A percentile compares a stretch with the other conserved stretches of the same genome.
phyloP scores from a whole-genome alignment of 1,284 basidiomycete species.

The Sanghuangporus baumii region DNA sequence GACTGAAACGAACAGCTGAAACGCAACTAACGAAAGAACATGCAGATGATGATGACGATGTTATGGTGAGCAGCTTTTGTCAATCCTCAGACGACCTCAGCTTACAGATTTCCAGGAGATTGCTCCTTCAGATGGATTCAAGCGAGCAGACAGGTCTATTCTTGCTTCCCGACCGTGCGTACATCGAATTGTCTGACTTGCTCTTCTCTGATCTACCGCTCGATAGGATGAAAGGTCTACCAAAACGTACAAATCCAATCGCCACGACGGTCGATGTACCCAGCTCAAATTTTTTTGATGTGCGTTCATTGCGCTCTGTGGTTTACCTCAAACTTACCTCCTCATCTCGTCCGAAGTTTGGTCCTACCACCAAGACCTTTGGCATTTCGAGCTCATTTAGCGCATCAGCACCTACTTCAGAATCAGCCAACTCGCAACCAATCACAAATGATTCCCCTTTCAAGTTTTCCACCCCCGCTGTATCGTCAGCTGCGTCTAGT shows the following conservation, averaged over 20 bases:
- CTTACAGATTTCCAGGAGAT: constrained; percentile 12
- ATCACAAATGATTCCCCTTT: constrained; percentile 28
- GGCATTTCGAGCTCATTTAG: constrained; percentile 16
- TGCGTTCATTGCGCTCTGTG: background rate
- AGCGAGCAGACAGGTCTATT: constrained; percentile 20
- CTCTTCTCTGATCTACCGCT: background rate
- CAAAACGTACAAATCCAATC: constrained; percentile 18
- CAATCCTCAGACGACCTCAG: background rate
- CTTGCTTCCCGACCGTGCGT: constrained; percentile 22
- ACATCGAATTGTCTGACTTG: background rate
- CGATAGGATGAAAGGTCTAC: constrained; percentile 19
- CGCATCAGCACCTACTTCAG: constrained; percentile 9
- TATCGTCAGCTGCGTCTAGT: constrained; percentile 27
- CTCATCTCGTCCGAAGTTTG: background rate
- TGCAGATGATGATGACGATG: constrained; percentile 24
- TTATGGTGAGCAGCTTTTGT: constrained; percentile 10
- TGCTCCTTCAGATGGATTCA: constrained; percentile 17
- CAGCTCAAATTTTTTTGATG: background rate
- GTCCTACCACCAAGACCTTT: background rate
- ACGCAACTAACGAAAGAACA: constrained; percentile 34
- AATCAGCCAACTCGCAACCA: constrained; percentile 16
- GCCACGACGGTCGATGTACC: background rate
- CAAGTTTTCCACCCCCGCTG: constrained; percentile 28
- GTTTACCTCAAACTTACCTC: background rate
- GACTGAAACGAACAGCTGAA: constrained; percentile 33